Evolutionary conservation across 2,329 filamentous ascomycete species (phyloP).

Genomic region (Exophiala phaeomuriformis): DNA sequence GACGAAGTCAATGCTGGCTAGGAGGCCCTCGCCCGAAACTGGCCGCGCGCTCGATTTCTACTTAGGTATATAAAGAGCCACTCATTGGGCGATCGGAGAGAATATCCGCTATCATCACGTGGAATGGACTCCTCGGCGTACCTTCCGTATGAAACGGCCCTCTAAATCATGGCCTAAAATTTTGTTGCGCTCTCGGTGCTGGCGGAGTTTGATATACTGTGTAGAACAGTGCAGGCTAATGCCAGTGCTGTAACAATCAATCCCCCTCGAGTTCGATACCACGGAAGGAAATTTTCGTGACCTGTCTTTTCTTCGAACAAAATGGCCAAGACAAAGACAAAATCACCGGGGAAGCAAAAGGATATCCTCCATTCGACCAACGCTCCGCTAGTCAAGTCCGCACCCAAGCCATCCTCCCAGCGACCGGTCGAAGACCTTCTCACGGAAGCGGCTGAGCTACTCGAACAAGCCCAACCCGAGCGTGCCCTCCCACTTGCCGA

Average conservation of each 20-base stretch:
- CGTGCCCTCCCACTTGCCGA: conserved; percentile 50
- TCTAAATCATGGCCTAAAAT: neutral
- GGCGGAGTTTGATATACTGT: neutral
- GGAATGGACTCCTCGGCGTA: neutral
- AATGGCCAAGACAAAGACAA: conserved; percentile 21
- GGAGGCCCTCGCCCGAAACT: no score
- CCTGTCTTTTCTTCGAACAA: neutral
- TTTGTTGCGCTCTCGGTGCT: neutral
- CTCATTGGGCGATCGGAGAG: no score
- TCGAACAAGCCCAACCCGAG: conserved; percentile 53
- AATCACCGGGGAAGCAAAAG: conserved; percentile 11
- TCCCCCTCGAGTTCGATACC: no score
- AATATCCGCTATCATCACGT: neutral
- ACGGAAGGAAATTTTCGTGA: no score
- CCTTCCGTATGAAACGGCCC: neutral
- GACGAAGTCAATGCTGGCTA: no score
- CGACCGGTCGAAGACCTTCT: conserved; percentile 51
- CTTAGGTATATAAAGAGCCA: neutral
- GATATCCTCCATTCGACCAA: conserved; percentile 19
- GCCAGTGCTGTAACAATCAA: no score
- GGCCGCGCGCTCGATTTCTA: no score
- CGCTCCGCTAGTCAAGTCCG: conserved; percentile 35
- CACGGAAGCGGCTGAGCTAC: conserved; percentile 48
- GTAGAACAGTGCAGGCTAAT: neutral
- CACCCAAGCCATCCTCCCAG: conserved; percentile 36